Base-by-base conservation (phyloP, 176 grass and related monocot species). In the Eleusine indica region DNA sequence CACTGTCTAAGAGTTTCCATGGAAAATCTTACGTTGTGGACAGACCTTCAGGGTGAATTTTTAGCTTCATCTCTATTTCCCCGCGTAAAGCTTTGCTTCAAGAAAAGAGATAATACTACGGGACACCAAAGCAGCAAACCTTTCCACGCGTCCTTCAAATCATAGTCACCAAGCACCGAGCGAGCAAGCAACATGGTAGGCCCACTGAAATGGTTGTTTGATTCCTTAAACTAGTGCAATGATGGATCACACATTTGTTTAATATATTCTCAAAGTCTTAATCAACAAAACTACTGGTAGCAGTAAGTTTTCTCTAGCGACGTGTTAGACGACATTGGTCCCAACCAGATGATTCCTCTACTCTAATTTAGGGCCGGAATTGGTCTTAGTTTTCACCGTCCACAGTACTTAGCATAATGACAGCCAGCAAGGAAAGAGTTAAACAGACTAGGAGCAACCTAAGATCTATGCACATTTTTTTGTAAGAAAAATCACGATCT, bases 101-200 rank as follows among this genome's bases (percentile, higher is more conserved):
- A 42, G 15, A 41, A 42, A 28, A 71, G 7, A 30, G 25, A 69
- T 39, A 21, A 22, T 22, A 9, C 16, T 54, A 54, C 21, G n/a
- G 9, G 42, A n/a, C 35, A 28, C 37, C 14, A 71, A 44, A 70
- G 19, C 37, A 81, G 56, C 79, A 30, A 44, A 71, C 42, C 49
- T 70, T 81, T 70, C 66, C 37, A 42, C 66, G 7, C 66, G 7
- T 81, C 15, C 4, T 60, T 14, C 67, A 80, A 60, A 71, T 81
- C 79, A 81, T 17, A 57, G 67, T 81, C 79, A 81, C 51, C 37
- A 19, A 58, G 66, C 79, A 71, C 37, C 13, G 25, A 30, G 2
- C 49, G 13, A 52, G 53, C 61, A 64, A 52, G 79, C n/a, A 81
- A 81, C 79, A 44, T 81, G 79, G 49, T 71, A 81, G 79, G 79